phyloP scores from a whole-genome alignment of 2,329 filamentous ascomycete genomes.

The Aureobasidium sp. region DNA sequence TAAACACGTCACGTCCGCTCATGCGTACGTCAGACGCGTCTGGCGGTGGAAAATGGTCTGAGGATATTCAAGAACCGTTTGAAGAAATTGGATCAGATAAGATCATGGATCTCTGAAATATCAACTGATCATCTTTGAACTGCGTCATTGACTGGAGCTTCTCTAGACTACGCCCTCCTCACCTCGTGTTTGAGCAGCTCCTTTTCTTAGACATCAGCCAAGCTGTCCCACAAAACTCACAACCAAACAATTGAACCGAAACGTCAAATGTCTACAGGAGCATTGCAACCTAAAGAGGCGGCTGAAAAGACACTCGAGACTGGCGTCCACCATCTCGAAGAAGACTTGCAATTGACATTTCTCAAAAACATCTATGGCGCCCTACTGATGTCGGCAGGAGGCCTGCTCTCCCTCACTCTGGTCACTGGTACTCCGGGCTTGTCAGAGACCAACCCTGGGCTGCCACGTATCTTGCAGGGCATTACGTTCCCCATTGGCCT shows the following conservation, averaged over 20 bases:
- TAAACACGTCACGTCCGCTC: not conserved
- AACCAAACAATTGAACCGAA: not conserved
- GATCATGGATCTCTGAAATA: not conserved
- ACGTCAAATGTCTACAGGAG: constrained; percentile 17
- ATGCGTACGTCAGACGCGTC: not conserved
- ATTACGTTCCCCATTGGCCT: constrained; percentile 24
- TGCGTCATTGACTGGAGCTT: not conserved
- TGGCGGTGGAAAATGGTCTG: constrained; percentile 5
- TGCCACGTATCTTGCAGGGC: constrained; percentile 23
- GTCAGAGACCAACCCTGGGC: constrained; percentile 20
- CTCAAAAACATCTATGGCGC: constrained; percentile 27
- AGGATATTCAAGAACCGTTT: not conserved
- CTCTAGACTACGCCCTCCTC: not conserved
- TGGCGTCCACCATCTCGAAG: constrained; percentile 23
- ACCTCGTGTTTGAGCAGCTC: not conserved
- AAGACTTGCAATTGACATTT: constrained; percentile 20
- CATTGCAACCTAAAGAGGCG: constrained; percentile 21
- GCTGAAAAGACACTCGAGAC: constrained; percentile 20
- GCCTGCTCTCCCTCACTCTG: constrained; percentile 21
- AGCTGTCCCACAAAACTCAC: not conserved
- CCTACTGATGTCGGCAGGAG: constrained; percentile 23
- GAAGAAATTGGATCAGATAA: not conserved
- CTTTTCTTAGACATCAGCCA: not conserved
- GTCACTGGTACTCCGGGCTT: constrained; percentile 20
- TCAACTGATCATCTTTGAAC: not conserved